phyloP scores from a whole-genome alignment of 1,284 basidiomycete genomes.

The Retiboletus fuscus region DNA sequence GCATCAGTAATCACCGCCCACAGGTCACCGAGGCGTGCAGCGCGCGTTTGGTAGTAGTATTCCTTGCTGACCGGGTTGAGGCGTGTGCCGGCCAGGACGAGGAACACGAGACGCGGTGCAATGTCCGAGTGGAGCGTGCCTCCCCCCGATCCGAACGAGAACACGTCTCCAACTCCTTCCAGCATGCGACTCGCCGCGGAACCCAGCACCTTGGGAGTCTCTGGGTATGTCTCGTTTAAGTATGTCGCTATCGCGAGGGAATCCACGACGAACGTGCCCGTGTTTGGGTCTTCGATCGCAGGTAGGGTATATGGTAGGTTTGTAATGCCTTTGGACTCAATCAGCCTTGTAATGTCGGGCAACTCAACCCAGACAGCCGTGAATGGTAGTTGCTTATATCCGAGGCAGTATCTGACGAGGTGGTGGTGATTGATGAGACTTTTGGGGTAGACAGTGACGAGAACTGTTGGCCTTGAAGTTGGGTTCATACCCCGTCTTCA shows the following conservation, averaged over 20 bases:
- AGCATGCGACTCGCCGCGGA: slow-evolving; percentile 10
- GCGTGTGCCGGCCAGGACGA: slow-evolving; percentile 31
- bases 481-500: slow-evolving; percentile 44
- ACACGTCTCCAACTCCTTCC: not conserved
- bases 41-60: slow-evolving; percentile 39
- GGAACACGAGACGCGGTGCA: slow-evolving; percentile 30
- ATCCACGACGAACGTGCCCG: slow-evolving; percentile 48
- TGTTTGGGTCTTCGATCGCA: slow-evolving; percentile 48
- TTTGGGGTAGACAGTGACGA: slow-evolving; percentile 47
- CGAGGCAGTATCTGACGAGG: slow-evolving; percentile 52
- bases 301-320: slow-evolving; percentile 53
- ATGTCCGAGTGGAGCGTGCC: not conserved
- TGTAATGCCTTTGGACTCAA: slow-evolving; percentile 49
- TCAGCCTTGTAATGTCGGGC: slow-evolving; percentile 51
- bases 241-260: slow-evolving; percentile 56
- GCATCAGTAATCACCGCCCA: slow-evolving; percentile 35
- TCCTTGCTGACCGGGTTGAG: slow-evolving; percentile 39
- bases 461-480: slow-evolving; percentile 13
- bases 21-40: slow-evolving; percentile 24
- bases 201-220: slow-evolving; percentile 43
- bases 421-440: slow-evolving; percentile 6
- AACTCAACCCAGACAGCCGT: slow-evolving; percentile 56
- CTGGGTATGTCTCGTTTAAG: slow-evolving; percentile 58
- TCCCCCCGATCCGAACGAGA: slow-evolving; percentile 27
- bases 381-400: slow-evolving; percentile 57